A percentile compares a stretch with the other conserved stretches of the same genome.
Evolutionary conservation across 257 asterid genomes (phyloP).

Genomic region (Mentha longifolia): DNA sequence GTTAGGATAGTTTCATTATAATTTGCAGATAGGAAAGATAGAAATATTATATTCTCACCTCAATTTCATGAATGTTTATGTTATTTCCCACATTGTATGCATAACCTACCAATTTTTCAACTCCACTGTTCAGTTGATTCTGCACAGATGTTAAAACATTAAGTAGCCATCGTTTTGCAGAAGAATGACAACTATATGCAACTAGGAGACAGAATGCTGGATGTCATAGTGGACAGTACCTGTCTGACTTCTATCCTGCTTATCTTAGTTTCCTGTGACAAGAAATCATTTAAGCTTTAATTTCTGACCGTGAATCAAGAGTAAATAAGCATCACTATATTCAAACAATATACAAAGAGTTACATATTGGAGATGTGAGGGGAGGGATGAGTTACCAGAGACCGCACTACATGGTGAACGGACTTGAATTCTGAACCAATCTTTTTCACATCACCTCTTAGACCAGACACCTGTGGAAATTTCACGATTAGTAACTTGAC

Average conservation of each 20-base stretch:
- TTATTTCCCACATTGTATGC: slow-evolving; percentile 51
- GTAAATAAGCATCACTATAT: slow-evolving; percentile 14
- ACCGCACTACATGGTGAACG: slow-evolving; percentile 71
- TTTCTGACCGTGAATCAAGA: slow-evolving; percentile 26
- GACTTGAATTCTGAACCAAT: slow-evolving; percentile 62
- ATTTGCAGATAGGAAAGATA: slow-evolving; percentile 12
- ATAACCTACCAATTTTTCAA: slow-evolving; percentile 58
- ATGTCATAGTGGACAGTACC: slow-evolving; percentile 47
- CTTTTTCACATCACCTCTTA: slow-evolving; percentile 65
- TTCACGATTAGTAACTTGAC: slow-evolving; percentile 25
- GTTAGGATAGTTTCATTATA: slow-evolving; percentile 27
- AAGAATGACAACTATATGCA: slow-evolving; percentile 7
- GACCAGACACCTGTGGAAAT: slow-evolving; percentile 59
- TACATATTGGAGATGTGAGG: neutral
- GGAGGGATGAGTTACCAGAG: slow-evolving; percentile 61
- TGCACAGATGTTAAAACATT: slow-evolving; percentile 37
- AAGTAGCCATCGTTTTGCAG: slow-evolving; percentile 20
- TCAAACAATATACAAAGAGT: slow-evolving; percentile 25
- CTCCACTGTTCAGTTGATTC: slow-evolving; percentile 62
- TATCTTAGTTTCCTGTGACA: slow-evolving; percentile 77
- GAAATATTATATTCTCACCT: slow-evolving; percentile 52
- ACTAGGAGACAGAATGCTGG: slow-evolving; percentile 10
- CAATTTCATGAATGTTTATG: slow-evolving; percentile 54
- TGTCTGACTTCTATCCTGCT: slow-evolving; percentile 82
- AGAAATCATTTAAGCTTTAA: slow-evolving; percentile 22